Conservation (phyloP, 495 filamentous ascomycete genomes). For the Penicillium alfredii region DNA sequence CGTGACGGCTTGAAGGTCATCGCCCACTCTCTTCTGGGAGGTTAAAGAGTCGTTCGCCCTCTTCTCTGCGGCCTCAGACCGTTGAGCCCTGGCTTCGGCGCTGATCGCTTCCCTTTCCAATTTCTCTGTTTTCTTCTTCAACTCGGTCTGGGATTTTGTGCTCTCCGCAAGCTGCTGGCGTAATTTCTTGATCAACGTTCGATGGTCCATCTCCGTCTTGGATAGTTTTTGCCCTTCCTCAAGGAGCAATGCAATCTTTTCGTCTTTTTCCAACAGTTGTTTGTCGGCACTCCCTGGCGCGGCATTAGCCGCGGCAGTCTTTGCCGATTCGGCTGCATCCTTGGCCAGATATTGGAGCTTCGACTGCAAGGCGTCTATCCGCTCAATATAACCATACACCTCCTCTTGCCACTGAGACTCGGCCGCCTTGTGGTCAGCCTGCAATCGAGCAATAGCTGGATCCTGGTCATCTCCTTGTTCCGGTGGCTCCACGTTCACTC, state of each 20-base stretch:
- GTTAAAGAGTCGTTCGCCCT: slow-evolving; percentile 57
- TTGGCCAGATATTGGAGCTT: slow-evolving; percentile 84
- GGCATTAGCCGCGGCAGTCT: slow-evolving; percentile 54
- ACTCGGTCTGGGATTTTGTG: slow-evolving; percentile 40
- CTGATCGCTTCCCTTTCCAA: slow-evolving; percentile 56
- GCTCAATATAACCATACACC: slow-evolving; percentile 73
- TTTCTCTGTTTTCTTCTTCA: slow-evolving; percentile 56
- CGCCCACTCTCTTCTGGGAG: slow-evolving; percentile 58
- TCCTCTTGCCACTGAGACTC: slow-evolving; percentile 71
- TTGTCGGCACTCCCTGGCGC: slow-evolving; percentile 61
- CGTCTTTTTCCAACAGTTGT: slow-evolving; percentile 81
- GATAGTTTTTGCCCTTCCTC: slow-evolving; percentile 89
- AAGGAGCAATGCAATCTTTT: slow-evolving; percentile 81
- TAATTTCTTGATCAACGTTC: slow-evolving; percentile 78
- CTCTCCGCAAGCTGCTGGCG: slow-evolving; percentile 59
- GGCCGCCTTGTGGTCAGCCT: slow-evolving; percentile 52
- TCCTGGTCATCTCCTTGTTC: slow-evolving; percentile 18
- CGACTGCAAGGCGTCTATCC: slow-evolving; percentile 85
- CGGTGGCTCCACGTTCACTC: slow-evolving; percentile 10
- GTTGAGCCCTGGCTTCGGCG: slow-evolving; percentile 53
- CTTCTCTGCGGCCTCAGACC: slow-evolving; percentile 63
- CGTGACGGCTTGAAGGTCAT: slow-evolving; percentile 62
- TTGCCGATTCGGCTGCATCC: slow-evolving; percentile 67
- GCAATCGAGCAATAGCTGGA: slow-evolving; percentile 42
- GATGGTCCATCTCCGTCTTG: slow-evolving; percentile 75